Evolutionary conservation across 2,329 filamentous ascomycete genomes (phyloP).

Genomic region (Fusarium sp.): DNA sequence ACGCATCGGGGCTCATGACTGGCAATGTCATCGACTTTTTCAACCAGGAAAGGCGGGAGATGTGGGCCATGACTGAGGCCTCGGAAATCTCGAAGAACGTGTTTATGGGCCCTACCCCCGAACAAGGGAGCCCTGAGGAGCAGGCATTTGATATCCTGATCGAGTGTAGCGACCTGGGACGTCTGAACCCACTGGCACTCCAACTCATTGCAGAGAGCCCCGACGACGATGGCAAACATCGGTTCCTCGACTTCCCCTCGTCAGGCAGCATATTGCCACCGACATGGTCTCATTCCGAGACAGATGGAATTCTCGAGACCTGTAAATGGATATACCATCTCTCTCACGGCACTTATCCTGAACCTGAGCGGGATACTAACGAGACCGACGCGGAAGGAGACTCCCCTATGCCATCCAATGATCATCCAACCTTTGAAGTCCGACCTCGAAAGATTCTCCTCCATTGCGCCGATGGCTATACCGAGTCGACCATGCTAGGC

Average conservation of each 20-base stretch:
- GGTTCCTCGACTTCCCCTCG: conserved; percentile 81
- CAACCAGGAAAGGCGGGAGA: conserved; percentile 88
- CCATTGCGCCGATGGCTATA: conserved; percentile 96
- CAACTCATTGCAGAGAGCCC: conserved; percentile 70
- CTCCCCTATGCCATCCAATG: conserved; percentile 37
- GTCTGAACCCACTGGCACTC: conserved; percentile 77
- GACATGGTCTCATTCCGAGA: conserved; percentile 84
- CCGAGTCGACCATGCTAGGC: conserved; percentile 88
- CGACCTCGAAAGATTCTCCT: conserved; percentile 80
- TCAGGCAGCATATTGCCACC: conserved; percentile 93
- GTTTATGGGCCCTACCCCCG: conserved; percentile 89
- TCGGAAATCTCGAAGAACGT: conserved; percentile 92
- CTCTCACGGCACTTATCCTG: conserved; percentile 71
- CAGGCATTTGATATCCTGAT: conserved; percentile 85
- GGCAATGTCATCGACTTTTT: conserved; percentile 89
- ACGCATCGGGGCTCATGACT: conserved; percentile 77
- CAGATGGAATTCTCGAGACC: conserved; percentile 85
- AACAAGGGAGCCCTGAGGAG: conserved; percentile 69
- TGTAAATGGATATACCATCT: conserved; percentile 92
- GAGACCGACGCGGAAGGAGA: conserved; percentile 48
- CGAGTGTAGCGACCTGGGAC: conserved; percentile 88
- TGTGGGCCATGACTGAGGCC: conserved; percentile 91
- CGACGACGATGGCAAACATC: conserved; percentile 53
- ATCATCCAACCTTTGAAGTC: conserved; percentile 27
- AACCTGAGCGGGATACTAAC: conserved; percentile 48